A percentile compares a stretch with the other conserved stretches of the same genome.
Conservation (phyloP, 2,329 filamentous ascomycete species). For the Diplodia corticola region DNA sequence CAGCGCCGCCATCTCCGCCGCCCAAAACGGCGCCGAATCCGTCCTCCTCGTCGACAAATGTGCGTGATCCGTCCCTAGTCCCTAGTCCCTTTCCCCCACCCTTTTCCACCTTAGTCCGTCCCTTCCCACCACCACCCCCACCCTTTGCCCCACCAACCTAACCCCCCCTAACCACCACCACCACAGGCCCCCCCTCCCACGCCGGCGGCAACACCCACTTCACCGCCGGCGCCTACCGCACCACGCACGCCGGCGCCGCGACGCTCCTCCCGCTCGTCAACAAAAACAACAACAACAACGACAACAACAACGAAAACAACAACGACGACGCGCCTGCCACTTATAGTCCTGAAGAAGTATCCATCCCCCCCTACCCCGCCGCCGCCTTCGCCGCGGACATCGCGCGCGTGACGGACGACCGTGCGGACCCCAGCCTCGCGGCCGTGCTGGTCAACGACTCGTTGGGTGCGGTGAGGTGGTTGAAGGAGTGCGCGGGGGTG, state of each 20-base stretch:
- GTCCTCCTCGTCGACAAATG: slow-evolving; percentile 63
- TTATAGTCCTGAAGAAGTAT: too few relatives aligned
- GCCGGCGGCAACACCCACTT: slow-evolving; percentile 66
- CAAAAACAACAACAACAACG: too few relatives aligned
- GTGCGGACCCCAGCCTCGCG: slow-evolving; percentile 53
- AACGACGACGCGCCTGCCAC: too few relatives aligned
- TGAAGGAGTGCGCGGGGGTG: slow-evolving; percentile 49
- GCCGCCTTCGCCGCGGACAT: slow-evolving; percentile 59
- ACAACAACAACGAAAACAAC: too few relatives aligned
- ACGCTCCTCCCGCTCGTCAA: slow-evolving; percentile 64
- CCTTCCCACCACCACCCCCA: neutral
- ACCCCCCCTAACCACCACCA: neutral
- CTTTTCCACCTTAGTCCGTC: too few relatives aligned
- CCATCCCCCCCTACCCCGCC: slow-evolving; percentile 58
- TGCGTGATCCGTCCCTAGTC: too few relatives aligned
- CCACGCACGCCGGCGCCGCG: slow-evolving; percentile 54
- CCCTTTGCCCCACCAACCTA: neutral
- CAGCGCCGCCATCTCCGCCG: slow-evolving; percentile 59
- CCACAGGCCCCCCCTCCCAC: slow-evolving; percentile 45
- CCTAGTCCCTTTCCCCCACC: too few relatives aligned
- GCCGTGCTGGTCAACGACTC: slow-evolving; percentile 54
- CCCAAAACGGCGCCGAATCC: slow-evolving; percentile 36
- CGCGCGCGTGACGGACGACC: slow-evolving; percentile 55
- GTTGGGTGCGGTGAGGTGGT: slow-evolving; percentile 56
- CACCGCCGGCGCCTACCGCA: slow-evolving; percentile 65